Evolutionary conservation across 2,329 filamentous ascomycete species (phyloP).

Genomic region (Tolypocladium amazonense): DNA sequence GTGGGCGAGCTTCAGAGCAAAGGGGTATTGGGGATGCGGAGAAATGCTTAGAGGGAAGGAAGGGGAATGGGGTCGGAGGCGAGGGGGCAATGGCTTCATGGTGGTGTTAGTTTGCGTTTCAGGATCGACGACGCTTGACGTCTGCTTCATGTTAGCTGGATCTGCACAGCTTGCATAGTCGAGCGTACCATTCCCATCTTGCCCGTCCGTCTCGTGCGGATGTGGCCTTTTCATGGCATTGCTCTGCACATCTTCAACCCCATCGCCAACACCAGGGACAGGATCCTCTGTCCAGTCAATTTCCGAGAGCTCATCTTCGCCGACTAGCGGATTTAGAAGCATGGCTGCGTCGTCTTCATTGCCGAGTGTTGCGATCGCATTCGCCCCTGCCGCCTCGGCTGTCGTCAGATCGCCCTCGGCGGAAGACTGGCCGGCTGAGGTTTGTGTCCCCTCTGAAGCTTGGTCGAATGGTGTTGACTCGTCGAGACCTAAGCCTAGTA

Average conservation of each 20-base stretch:
- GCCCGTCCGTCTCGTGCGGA: conserved; percentile 11
- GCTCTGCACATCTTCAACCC: not conserved
- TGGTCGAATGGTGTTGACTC: conserved; percentile 7
- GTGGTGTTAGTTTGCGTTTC: conserved; percentile 10
- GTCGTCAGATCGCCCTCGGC: not conserved
- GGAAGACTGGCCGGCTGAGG: not conserved
- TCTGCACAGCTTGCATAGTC: not conserved
- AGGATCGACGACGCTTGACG: conserved; percentile 40
- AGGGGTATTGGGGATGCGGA: not conserved
- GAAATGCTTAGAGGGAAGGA: not conserved
- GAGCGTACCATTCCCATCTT: conserved; percentile 21
- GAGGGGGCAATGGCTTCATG: not conserved
- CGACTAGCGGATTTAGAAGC: not conserved
- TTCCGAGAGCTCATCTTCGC: not conserved
- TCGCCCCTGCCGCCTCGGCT: not conserved
- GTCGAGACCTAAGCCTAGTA: conserved; percentile 14
- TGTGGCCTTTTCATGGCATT: not conserved
- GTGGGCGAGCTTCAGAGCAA: not conserved
- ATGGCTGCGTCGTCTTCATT: not conserved
- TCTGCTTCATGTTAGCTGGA: conserved; percentile 18
- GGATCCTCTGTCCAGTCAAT: conserved; percentile 4
- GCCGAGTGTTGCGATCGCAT: not conserved
- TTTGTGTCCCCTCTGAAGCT: not conserved
- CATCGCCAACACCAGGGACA: not conserved
- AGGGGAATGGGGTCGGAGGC: not conserved